Percentiles rank a stretch among this genome's conserved stretches.
These are phyloP conservation scores for Groenewaldozyma salmanticensis DNA, from an alignment of 805 yeast genomes.

Conservation along the genomic window DNA sequence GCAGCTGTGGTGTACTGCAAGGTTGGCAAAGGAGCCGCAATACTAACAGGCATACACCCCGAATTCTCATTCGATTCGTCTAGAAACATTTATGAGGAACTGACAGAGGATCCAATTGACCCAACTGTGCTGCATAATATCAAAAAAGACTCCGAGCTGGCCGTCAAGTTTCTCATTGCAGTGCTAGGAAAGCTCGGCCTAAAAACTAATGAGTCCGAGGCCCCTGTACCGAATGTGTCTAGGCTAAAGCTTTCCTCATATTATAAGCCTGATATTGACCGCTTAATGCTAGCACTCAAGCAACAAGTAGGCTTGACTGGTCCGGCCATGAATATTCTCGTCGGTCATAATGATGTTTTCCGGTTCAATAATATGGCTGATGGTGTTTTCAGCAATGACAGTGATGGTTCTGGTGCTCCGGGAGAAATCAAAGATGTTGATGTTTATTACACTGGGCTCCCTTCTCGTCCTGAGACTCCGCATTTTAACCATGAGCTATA, in stretches of 20 bases:
- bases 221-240: conserved; percentile 54
- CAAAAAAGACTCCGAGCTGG: conserved; percentile 33
- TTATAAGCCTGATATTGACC: conserved; percentile 23
- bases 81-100: conserved; percentile 16
- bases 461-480: conserved; percentile 52
- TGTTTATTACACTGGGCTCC: conserved; percentile 36
- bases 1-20: conserved; percentile 69
- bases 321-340: conserved; percentile 31
- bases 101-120: conserved; percentile 3
- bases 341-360: conserved; percentile 49
- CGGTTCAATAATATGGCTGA: conserved; percentile 15
- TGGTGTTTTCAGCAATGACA: conserved; percentile 6
- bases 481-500: conserved; percentile 58
- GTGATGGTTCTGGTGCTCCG: conserved; percentile 43
- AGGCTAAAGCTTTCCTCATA: conserved; percentile 50
- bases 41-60: conserved; percentile 83
- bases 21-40: conserved; percentile 65
- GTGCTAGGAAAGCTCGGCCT: conserved; percentile 56
- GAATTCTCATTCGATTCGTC: conserved; percentile 57
- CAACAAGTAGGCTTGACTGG: conserved; percentile 27
- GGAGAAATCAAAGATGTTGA: conserved; percentile 47
- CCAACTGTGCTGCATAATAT: conserved; percentile 23
- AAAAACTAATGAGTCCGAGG: conserved; percentile 46
- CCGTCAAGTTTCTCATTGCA: conserved; percentile 48
- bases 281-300: conserved; percentile 28